These are phyloP conservation scores for Tetradesmus lagerheimii DNA, from an alignment of 139 green algal genomes.

Conservation along the genomic window DNA sequence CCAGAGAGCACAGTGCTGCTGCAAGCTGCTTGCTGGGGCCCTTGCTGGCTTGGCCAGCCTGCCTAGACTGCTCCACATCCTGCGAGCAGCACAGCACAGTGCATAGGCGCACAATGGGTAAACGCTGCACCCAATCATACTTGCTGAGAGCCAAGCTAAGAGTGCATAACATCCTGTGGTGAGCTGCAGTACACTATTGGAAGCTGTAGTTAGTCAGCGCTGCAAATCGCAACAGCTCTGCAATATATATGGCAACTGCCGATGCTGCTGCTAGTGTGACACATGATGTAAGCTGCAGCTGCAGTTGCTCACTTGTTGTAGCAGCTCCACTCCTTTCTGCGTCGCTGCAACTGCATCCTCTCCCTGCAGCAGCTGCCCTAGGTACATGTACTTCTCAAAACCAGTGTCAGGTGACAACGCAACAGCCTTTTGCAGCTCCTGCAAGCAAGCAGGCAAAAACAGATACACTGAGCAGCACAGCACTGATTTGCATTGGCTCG, in stretches of 20 bases:
- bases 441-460: background rate
- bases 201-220: no score
- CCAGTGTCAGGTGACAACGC: constrained; percentile 72
- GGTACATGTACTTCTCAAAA: constrained; percentile 93
- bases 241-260: background rate
- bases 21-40: constrained; percentile 53
- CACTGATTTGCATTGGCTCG: background rate
- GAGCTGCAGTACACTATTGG: no score
- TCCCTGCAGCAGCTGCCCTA: constrained; percentile 77
- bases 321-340: constrained; percentile 57
- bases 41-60: constrained; percentile 3
- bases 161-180: no score
- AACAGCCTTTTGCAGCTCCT: constrained; percentile 70
- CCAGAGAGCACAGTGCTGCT: constrained; percentile 72
- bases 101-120: background rate
- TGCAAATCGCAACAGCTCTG: background rate
- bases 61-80: constrained; percentile 20
- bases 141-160: no score
- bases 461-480: background rate
- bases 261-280: constrained; percentile 9
- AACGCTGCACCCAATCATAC: no score
- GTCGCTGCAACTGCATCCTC: constrained; percentile 49
- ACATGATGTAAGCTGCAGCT: background rate
- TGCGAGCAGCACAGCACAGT: constrained; percentile 1
- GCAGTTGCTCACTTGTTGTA: constrained; percentile 47